These are phyloP conservation scores for Chytriomyces confervae DNA, from an alignment of 192 early-diverging fungal genomes.

Conservation along the genomic window DNA sequence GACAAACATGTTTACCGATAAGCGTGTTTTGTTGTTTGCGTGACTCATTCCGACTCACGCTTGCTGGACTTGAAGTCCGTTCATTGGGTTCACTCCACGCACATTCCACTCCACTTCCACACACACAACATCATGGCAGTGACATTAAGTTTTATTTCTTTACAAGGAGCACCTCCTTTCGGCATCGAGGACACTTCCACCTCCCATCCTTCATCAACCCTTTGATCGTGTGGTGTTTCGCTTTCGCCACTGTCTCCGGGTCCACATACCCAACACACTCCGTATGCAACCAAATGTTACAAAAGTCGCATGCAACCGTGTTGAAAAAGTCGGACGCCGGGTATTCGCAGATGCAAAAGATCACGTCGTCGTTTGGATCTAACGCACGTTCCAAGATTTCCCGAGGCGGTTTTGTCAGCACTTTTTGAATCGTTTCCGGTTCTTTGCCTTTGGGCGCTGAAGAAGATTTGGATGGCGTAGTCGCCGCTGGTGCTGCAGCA, in stretches of 20 bases:
- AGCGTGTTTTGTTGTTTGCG: no score
- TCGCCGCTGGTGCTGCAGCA: neutral
- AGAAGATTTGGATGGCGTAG: neutral
- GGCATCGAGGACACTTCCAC: conserved; percentile 31
- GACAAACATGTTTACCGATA: no score
- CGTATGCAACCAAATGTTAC: conserved; percentile 26
- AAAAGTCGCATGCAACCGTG: conserved; percentile 28
- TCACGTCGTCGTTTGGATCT: conserved; percentile 22
- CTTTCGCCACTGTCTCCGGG: conserved; percentile 4
- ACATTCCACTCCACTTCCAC: no score
- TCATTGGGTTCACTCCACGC: no score
- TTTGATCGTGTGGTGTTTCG: conserved; percentile 12
- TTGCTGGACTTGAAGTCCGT: no score
- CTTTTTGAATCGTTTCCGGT: neutral
- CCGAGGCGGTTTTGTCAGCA: neutral
- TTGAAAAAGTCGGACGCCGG: conserved; percentile 18
- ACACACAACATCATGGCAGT: no score
- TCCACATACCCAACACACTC: conserved; percentile 30
- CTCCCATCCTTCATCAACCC: conserved; percentile 22
- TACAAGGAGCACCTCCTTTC: conserved; percentile 24
- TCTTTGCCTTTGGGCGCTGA: neutral
- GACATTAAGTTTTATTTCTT: no score
- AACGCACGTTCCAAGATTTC: conserved; percentile 11
- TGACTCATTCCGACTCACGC: no score
- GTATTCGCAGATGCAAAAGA: conserved; percentile 31